Evolutionary conservation across 768 basidiomycete genomes (phyloP).

Genomic region (Phaeolepiota aurea): DNA sequence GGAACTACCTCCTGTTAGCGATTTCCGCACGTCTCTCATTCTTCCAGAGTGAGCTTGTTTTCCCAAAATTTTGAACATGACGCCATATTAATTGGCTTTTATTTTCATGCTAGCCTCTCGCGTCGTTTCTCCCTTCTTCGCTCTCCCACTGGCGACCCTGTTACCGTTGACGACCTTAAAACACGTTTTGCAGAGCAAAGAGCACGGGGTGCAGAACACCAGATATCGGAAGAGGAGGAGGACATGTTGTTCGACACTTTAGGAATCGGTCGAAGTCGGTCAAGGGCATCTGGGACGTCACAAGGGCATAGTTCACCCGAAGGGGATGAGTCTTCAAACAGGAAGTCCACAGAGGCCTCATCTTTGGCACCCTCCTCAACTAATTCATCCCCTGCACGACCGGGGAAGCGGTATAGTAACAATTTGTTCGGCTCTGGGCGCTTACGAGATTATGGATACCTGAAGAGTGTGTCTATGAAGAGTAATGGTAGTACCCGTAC

Average conservation of each 20-base stretch:
- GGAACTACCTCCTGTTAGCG: constrained; percentile 57
- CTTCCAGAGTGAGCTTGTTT: constrained; percentile 63
- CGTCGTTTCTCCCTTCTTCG: constrained; percentile 78
- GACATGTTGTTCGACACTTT: constrained; percentile 77
- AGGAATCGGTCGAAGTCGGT: constrained; percentile 30
- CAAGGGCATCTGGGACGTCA: constrained; percentile 22
- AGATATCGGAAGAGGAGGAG: constrained; percentile 76
- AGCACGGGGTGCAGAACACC: constrained; percentile 55
- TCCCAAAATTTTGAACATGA: constrained; percentile 3
- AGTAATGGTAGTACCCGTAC: constrained; percentile 35
- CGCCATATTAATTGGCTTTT: background rate
- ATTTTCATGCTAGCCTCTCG: constrained; percentile 46
- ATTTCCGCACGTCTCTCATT: constrained; percentile 84
- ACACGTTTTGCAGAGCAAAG: constrained; percentile 70
- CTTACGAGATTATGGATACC: constrained; percentile 65
- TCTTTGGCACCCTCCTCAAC: constrained; percentile 37
- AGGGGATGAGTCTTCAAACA: constrained; percentile 14
- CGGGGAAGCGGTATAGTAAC: constrained; percentile 73
- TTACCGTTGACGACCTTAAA: constrained; percentile 57
- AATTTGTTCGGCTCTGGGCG: constrained; percentile 81
- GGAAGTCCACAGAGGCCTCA: constrained; percentile 24
- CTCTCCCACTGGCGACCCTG: constrained; percentile 54
- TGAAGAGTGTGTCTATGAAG: constrained; percentile 42
- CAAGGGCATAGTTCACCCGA: constrained; percentile 24
- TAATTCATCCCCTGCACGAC: constrained; percentile 21